phyloP scores from a whole-genome alignment of 345 rosid genomes.

The Trapa incisa region DNA sequence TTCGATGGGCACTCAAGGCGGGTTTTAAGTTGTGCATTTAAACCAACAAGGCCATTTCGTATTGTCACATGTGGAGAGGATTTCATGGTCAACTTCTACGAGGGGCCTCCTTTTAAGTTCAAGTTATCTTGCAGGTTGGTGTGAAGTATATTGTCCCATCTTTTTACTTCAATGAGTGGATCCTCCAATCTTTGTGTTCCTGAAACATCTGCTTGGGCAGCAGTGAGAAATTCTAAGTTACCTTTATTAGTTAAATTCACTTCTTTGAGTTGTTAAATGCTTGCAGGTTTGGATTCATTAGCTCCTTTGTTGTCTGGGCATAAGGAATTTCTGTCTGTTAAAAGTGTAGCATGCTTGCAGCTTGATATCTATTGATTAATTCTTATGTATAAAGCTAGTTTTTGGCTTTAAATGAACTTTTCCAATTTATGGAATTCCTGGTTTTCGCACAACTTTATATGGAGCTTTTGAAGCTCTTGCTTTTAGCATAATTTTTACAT shows the following conservation, averaged over 20 bases:
- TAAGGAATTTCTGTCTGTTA: background rate
- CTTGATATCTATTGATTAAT: background rate
- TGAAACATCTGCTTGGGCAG: background rate
- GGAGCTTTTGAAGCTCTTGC: background rate
- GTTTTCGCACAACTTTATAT: background rate
- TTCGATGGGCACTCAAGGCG: constrained; percentile 92
- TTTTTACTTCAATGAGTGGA: background rate
- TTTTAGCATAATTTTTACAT: background rate
- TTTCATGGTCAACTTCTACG: constrained; percentile 81
- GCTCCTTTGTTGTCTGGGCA: background rate
- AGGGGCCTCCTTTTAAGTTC: constrained; percentile 95
- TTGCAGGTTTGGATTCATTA: background rate
- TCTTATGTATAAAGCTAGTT: background rate
- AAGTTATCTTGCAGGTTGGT: constrained; percentile 74
- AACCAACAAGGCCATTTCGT: constrained; percentile 83
- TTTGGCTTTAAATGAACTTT: background rate
- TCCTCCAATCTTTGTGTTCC: background rate
- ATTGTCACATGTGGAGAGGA: constrained; percentile 94
- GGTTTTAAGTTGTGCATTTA: constrained; percentile 83
- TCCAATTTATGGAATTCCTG: background rate
- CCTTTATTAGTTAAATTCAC: background rate
- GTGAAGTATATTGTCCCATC: background rate
- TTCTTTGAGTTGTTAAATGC: background rate
- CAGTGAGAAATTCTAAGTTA: background rate
- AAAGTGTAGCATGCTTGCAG: background rate